Base-by-base conservation (phyloP, 169 alveolate genomes). In the Prorocentrum cordatum region DNA sequence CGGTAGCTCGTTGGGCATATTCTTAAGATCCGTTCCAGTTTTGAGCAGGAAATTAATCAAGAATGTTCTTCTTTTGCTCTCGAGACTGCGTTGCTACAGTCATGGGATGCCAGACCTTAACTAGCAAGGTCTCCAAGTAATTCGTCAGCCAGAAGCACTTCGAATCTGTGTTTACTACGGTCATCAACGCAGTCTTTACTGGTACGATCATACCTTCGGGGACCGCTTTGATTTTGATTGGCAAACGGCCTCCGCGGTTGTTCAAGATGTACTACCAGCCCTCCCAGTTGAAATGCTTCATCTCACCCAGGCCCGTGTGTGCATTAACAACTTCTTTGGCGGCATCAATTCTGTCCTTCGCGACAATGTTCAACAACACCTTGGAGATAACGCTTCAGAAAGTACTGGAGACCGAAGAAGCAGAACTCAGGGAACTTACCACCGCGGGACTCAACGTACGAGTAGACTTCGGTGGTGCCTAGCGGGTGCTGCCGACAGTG, bases 71-170 rank as follows among this genome's bases (percentile, higher is more conserved):
- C 77, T 79, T 79, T 45, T 59, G 73, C 66, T 59, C 26, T n/a
- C 89, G 73, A 61, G 58, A 29, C 68, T 59, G 27, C 7, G 77
- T 79, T 45, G 68, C 39, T 10, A 79, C 77, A 0, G 77, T 79
- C 73, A 79, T 79, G 32, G 89, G 77, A 47, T 79, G 61, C 89
- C 89, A 79, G 29, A 79, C 89, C 47, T 79, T 73, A 35, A 61
- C 77, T 61, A 79, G 47, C 77, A 79, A 32, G 2, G 77, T 79
- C 75, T 79, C 89, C 32, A 79, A 16, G 26, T 39, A 79, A 47
- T 61, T 79, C 64, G 89, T 79, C 42, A 79, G 38, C 89, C 89
- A 79, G 47, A 24, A 79, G 62, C 89, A 79, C 77, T 38, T 79
- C 24, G 73, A 61, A 33, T 79, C 89, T 16, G 89, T 79, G 47